A percentile compares a stretch with the other conserved stretches of the same genome.
Conservation (phyloP, 768 basidiomycete species). For the Multifurca ochricompacta region DNA sequence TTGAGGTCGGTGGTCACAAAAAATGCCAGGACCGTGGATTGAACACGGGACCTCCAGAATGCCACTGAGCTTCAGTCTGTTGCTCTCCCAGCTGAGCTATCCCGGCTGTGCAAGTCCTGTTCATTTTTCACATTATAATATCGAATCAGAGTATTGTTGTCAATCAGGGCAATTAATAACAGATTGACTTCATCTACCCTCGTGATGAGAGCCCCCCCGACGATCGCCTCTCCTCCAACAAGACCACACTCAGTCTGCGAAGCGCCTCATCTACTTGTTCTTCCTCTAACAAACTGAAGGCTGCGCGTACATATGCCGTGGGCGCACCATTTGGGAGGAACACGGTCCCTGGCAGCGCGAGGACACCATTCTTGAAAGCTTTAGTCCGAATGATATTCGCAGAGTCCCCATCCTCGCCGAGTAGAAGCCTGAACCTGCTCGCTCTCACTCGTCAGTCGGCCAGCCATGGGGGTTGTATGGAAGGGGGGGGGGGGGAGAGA, state of each 20-base stretch:
- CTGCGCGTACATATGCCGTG: conserved; percentile 71
- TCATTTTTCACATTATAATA: no score
- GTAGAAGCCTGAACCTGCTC: conserved; percentile 60
- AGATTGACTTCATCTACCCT: neutral
- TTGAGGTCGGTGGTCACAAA: no score
- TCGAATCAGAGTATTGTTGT: neutral
- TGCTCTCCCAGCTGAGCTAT: conserved; percentile 30
- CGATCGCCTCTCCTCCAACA: conserved; percentile 18
- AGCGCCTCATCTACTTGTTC: conserved; percentile 72
- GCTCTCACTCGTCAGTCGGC: neutral
- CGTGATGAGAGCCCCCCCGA: neutral
- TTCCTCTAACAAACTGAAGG: conserved; percentile 64
- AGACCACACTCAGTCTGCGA: conserved; percentile 39
- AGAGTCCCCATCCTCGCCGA: conserved; percentile 50
- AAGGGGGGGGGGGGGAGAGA: no score
- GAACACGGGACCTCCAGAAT: conserved; percentile 74
- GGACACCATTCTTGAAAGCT: conserved; percentile 73
- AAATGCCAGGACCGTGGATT: conserved; percentile 67
- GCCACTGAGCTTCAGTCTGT: conserved; percentile 27
- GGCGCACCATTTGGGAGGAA: conserved; percentile 68
- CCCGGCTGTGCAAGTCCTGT: no score
- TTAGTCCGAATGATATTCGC: conserved; percentile 61
- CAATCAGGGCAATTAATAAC: neutral
- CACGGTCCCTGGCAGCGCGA: conserved; percentile 82
- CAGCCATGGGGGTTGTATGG: no score